Conservation (phyloP, 2,329 filamentous ascomycete species). For the Didymella lethalis region DNA sequence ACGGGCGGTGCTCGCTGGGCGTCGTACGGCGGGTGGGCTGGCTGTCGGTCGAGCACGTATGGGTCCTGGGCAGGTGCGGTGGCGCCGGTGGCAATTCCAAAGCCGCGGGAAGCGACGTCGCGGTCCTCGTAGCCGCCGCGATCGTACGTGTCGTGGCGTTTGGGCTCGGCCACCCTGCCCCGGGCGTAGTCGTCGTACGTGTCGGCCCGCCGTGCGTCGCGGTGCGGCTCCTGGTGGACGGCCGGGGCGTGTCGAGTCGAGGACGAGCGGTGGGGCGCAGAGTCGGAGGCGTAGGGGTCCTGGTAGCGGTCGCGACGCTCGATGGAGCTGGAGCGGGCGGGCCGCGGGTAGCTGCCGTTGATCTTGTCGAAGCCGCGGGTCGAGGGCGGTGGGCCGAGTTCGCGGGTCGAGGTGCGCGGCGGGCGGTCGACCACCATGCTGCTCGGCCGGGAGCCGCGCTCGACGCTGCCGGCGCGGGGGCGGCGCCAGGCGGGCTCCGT, state of each 20-base stretch:
- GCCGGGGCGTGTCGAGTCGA: conserved; percentile 54
- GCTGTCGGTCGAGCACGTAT: conserved; percentile 51
- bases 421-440: conserved; percentile 54
- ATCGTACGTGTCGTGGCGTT: conserved; percentile 45
- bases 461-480: conserved; percentile 56
- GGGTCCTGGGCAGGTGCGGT: conserved; percentile 36
- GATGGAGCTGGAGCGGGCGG: conserved; percentile 42
- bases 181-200: conserved; percentile 55
- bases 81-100: conserved; percentile 52
- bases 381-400: conserved; percentile 67
- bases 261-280: conserved; percentile 42
- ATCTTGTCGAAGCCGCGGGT: conserved; percentile 76
- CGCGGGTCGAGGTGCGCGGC: conserved; percentile 48
- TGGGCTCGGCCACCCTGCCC: conserved; percentile 50
- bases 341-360: conserved; percentile 48
- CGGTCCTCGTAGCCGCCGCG: conserved; percentile 49
- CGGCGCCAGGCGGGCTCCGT: conserved; percentile 59
- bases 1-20: conserved; percentile 18
- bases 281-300: conserved; percentile 50
- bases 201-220: conserved; percentile 50
- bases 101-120: conserved; percentile 57
- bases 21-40: conserved; percentile 36
- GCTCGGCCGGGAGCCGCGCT: conserved; percentile 55
- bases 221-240: conserved; percentile 58
- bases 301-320: conserved; percentile 47